Evolutionary conservation across 768 basidiomycete species (phyloP), one percentile per base, ranked within the genome.

Genomic region (Trametes maxima): DNA sequence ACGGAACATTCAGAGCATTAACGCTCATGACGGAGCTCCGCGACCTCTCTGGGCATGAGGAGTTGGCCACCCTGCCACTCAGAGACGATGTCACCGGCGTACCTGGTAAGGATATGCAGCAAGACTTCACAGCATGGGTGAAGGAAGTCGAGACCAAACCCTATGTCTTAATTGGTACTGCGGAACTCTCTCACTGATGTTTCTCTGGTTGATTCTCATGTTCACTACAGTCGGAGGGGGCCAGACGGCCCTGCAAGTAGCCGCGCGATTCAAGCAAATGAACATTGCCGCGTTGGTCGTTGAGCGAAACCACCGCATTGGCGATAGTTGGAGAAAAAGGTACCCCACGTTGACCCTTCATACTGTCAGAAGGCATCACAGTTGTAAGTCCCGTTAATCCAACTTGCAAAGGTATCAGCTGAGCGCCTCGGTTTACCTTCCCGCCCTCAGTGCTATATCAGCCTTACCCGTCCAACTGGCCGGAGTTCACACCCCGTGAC

Each of bases 171-270:
- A 50, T 43, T 19, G 35, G 48, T 45, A 43, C 49, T 16, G 33
- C 37, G 17, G 1, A 43, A 7, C 12, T 36, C 7, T 48, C 35
- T n/a, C 13, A 25, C 43, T 19, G 16, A 14, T 3, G 83, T 21
- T 28, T 8, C 0, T 16, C 13, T 36, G 14, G 28, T 10, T 43
- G 19, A 16, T 21, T 64, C 10, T 35, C 13, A 4, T 2, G 28
- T 39, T 37, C 11, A 7, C 5, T 22, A 67, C 24, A 62, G 74
- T 89, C 19, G 86, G 87, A 12, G 87, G 80, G 0, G 88, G 87
- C 0, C 90, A 90, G 57, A 82, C 80, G 62, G 91, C 89, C 1
- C 73, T 94, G 28, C 82, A 80, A 42, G 69, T 84, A 2, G 88
- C 89, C 0, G 87, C 87, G 1, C 77, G 87, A n/a, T 74, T 92